A percentile compares a stretch with the other conserved stretches of the same genome.
phyloP scores from a whole-genome alignment of 768 basidiomycete species.

The Suillus paluster region DNA sequence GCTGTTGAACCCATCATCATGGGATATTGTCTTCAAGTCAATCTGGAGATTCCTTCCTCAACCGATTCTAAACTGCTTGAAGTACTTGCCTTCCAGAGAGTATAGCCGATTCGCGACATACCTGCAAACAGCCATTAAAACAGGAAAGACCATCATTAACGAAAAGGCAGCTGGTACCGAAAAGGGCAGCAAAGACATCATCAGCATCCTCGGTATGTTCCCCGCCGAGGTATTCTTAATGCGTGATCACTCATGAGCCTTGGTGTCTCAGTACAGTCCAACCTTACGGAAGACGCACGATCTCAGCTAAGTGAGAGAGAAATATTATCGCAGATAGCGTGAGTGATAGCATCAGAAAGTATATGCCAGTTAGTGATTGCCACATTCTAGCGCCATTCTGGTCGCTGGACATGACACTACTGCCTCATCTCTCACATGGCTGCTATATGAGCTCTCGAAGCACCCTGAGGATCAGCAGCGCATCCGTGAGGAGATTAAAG shows the following conservation, averaged over 20 bases:
- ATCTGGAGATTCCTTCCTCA: conserved; percentile 34
- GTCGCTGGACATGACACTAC: conserved; percentile 26
- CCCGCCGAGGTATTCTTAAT: not conserved
- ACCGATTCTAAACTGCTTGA: conserved; percentile 25
- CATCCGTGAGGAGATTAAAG: conserved; percentile 21
- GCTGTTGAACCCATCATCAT: conserved; percentile 23
- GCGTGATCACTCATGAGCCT: not conserved
- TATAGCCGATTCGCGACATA: conserved; percentile 33
- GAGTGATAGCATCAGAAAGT: conserved; percentile 18
- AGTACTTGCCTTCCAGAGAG: conserved; percentile 33
- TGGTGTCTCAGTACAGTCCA: conserved; percentile 31
- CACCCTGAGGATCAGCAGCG: conserved; percentile 21
- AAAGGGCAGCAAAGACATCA: conserved; percentile 35
- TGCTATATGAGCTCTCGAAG: conserved; percentile 18
- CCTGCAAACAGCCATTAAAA: conserved; percentile 23
- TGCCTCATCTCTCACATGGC: conserved; percentile 15
- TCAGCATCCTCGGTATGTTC: conserved; percentile 37
- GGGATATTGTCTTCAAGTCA: conserved; percentile 28
- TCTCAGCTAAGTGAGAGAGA: conserved; percentile 34
- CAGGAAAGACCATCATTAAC: conserved; percentile 26
- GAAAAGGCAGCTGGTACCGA: conserved; percentile 23
- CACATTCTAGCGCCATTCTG: conserved; percentile 22
- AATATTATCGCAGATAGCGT: conserved; percentile 38
- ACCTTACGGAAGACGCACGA: conserved; percentile 31
- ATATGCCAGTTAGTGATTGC: conserved; percentile 26